Base-by-base conservation (phyloP, 305 asterid species). In the Fraxinus platypoda region DNA sequence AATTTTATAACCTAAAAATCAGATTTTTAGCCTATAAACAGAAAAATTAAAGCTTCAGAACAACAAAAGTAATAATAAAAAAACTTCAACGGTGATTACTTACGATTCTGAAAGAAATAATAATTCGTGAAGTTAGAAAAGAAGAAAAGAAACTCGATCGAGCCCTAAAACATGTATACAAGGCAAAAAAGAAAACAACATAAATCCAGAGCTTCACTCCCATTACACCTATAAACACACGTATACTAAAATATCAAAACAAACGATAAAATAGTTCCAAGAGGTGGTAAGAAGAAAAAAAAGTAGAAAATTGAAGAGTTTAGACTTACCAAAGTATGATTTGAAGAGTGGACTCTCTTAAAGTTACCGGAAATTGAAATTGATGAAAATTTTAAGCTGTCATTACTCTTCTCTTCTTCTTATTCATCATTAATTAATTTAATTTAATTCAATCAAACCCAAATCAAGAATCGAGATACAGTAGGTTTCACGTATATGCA, bases 81-180 rank as follows among this genome's bases (percentile, higher is more conserved):
- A 12, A 64, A 23, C 73, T 8, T 25, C 73, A 25, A 64, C n/a
- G 12, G 30, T 26, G 73, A 64, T 26, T 25, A 25, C 34, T 64
- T 26, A 64, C 73, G 9, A 64, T 64, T 25, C 6, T 64, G 34
- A 25, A 64, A 64, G 12, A 13, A 13, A 25, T 23, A 64, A 25
- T 8, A 26, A 25, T 8, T 23, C 6, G 73, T 23, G 17, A 25
- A 25, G 34, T 64, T 64, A 25, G 82, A 80, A 68, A 31, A 78
- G 19, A 30, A 28, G 13, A 8, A 54, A 33, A 52, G 19, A 21
- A 83, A 89, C 81, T 79, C 79, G 82, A 90, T 84, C 83, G 71
- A 86, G 81, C 89, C 90, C 87, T 88, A 88, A 87, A 84, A 83
- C 87, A 59, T 30, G 76, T 21, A 76, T 64, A 75, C 33, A 77